Evolutionary conservation across 2,329 filamentous ascomycete species (phyloP).

Genomic region (Claviceps fusiformis): DNA sequence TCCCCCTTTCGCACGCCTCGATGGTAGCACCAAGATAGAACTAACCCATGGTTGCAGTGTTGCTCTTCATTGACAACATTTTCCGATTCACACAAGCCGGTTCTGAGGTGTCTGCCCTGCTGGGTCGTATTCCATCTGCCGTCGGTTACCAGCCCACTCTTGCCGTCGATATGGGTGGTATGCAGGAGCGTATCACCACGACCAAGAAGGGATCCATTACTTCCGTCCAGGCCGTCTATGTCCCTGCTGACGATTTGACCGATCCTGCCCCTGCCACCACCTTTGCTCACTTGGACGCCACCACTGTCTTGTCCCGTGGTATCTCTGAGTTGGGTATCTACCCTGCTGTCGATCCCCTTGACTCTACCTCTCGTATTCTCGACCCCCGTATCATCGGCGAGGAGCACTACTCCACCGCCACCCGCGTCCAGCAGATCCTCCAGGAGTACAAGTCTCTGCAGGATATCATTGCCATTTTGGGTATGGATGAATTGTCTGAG

Average conservation of each 20-base stretch:
- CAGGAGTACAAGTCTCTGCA: slow-evolving; percentile 99
- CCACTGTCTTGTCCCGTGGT: slow-evolving; percentile 99
- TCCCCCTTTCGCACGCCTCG: no score
- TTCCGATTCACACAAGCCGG: slow-evolving; percentile 99
- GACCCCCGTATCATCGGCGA: slow-evolving; percentile 97
- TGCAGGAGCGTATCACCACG: slow-evolving; percentile 99
- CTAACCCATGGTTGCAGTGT: slow-evolving; percentile 40
- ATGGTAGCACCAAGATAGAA: neutral
- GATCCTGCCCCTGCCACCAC: slow-evolving; percentile 98
- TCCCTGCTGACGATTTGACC: slow-evolving; percentile 99
- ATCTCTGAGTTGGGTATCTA: slow-evolving; percentile 99
- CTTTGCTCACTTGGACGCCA: slow-evolving; percentile 99
- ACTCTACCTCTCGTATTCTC: slow-evolving; percentile 99
- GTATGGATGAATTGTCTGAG: slow-evolving; percentile 99
- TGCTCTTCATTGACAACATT: slow-evolving; percentile 99
- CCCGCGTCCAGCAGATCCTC: slow-evolving; percentile 95
- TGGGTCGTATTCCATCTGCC: slow-evolving; percentile 99
- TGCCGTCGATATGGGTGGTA: slow-evolving; percentile 95
- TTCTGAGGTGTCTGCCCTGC: slow-evolving; percentile 98
- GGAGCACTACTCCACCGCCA: slow-evolving; percentile 93
- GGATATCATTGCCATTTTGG: slow-evolving; percentile 99
- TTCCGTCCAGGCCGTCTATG: slow-evolving; percentile 99
- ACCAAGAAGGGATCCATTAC: slow-evolving; percentile 99
- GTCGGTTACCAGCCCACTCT: slow-evolving; percentile 99
- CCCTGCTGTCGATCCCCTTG: slow-evolving; percentile 97